Evolutionary conservation across 2,329 filamentous ascomycete species (phyloP).

Genomic region (Talaromyces atroroseus): DNA sequence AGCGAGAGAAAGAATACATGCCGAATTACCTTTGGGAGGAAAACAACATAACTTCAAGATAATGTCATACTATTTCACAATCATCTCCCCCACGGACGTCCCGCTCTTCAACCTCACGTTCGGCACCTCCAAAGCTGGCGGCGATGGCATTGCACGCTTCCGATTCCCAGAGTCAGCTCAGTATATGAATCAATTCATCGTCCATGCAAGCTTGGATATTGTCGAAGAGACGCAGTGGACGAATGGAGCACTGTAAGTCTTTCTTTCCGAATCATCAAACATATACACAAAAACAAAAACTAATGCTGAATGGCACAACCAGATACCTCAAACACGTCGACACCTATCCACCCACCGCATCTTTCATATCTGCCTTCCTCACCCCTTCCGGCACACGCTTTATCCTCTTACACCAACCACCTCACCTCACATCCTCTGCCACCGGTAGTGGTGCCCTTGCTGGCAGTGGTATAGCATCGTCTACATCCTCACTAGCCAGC

Average conservation of each 20-base stretch:
- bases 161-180: constrained; percentile 82
- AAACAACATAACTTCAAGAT: not conserved
- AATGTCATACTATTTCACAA: constrained; percentile 99
- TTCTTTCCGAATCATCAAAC: constrained; percentile 10
- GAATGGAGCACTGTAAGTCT: constrained; percentile 67
- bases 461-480: constrained; percentile 18
- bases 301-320: not conserved
- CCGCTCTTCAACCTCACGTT: constrained; percentile 97
- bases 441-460: not conserved
- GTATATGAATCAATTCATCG: constrained; percentile 95
- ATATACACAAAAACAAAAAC: not conserved
- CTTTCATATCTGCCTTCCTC: constrained; percentile 90
- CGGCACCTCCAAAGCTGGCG: constrained; percentile 90
- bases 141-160: constrained; percentile 85
- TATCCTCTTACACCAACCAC: constrained; percentile 83
- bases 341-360: constrained; percentile 77
- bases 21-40: not conserved
- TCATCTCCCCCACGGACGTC: constrained; percentile 91
- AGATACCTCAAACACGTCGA: constrained; percentile 97
- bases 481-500: constrained; percentile 23
- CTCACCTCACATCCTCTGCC: constrained; percentile 40
- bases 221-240: constrained; percentile 96
- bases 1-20: not conserved
- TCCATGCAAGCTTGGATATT: constrained; percentile 89
- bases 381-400: constrained; percentile 91